Conservation (phyloP, 2,329 filamentous ascomycete species). For the Bipolaris cookei region DNA sequence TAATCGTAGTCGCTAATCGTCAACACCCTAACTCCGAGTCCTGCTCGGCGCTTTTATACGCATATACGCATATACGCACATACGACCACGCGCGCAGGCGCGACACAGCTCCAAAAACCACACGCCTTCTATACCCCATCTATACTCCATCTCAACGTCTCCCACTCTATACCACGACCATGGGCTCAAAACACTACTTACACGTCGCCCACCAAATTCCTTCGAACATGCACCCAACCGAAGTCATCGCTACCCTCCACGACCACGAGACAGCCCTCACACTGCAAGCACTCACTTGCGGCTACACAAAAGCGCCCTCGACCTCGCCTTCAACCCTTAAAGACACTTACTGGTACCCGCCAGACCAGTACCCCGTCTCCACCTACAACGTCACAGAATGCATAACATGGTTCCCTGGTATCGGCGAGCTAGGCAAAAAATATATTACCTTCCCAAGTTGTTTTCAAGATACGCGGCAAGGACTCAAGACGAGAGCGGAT, state of each 20-base stretch:
- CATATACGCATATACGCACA: not conserved
- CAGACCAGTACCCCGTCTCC: slow-evolving; percentile 34
- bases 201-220: slow-evolving; percentile 42
- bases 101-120: not conserved
- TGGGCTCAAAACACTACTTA: slow-evolving; percentile 42
- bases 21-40: not conserved
- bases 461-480: slow-evolving; percentile 44
- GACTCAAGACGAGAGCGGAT: slow-evolving; percentile 44
- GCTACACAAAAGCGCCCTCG: slow-evolving; percentile 33
- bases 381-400: slow-evolving; percentile 43
- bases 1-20: slow-evolving; percentile 15
- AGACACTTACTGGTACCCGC: slow-evolving; percentile 47
- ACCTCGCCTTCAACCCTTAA: slow-evolving; percentile 34
- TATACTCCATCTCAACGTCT: not conserved
- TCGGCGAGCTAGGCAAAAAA: slow-evolving; percentile 41
- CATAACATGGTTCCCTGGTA: slow-evolving; percentile 38
- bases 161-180: not conserved
- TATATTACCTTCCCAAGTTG: slow-evolving; percentile 40
- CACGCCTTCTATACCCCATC: not conserved
- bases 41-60: not conserved
- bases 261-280: slow-evolving; percentile 44
- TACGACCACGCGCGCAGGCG: not conserved
- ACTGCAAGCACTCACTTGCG: slow-evolving; percentile 43
- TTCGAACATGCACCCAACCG: slow-evolving; percentile 30
- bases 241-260: slow-evolving; percentile 42